Conservation (phyloP, 1,139 yeast genomes). For the Hansenula lynferdii region DNA sequence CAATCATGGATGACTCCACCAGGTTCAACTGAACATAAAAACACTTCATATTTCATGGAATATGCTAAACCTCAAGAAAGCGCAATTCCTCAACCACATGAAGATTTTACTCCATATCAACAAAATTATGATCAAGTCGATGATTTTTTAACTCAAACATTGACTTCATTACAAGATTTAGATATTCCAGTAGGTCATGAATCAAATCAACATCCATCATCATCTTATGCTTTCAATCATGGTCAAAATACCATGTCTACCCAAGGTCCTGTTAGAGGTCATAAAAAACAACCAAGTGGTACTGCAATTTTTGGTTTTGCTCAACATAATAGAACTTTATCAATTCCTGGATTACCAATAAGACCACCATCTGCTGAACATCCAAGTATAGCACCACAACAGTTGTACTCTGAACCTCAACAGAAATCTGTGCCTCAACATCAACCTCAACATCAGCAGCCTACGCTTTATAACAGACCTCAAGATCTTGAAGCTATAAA, state of each 20-base stretch:
- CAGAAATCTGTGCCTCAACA: too few relatives aligned
- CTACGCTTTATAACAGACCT: conserved; percentile 1
- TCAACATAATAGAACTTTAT: conserved; percentile 47
- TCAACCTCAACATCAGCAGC: conserved; percentile 4
- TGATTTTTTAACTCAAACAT: conserved; percentile 20
- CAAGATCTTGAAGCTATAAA: conserved; percentile 1
- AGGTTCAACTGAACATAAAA: conserved; percentile 3
- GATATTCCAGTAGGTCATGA: conserved; percentile 22
- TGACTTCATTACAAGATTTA: conserved; percentile 20
- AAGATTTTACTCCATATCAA: conserved; percentile 10
- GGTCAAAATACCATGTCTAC: conserved; percentile 2
- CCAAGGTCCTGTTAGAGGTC: conserved; percentile 14
- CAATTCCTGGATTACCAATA: conserved; percentile 16
- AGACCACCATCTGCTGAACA: conserved; percentile 2
- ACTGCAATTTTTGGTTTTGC: conserved; percentile 62
- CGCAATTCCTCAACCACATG: conserved; percentile 10
- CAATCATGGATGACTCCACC: conserved; percentile 8
- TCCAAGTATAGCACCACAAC: conserved; percentile 15
- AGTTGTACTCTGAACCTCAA: conserved; percentile 7
- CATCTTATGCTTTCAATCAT: conserved; percentile 3
- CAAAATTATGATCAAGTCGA: conserved; percentile 15
- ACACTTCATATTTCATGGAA: background rate
- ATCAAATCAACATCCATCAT: conserved; percentile 1
- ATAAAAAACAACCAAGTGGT: conserved; percentile 41
- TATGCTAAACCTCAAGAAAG: conserved; percentile 1